Evolutionary conservation across 1,284 basidiomycete genomes (phyloP).

Genomic region (Pyrrhoderma lamaoense): DNA sequence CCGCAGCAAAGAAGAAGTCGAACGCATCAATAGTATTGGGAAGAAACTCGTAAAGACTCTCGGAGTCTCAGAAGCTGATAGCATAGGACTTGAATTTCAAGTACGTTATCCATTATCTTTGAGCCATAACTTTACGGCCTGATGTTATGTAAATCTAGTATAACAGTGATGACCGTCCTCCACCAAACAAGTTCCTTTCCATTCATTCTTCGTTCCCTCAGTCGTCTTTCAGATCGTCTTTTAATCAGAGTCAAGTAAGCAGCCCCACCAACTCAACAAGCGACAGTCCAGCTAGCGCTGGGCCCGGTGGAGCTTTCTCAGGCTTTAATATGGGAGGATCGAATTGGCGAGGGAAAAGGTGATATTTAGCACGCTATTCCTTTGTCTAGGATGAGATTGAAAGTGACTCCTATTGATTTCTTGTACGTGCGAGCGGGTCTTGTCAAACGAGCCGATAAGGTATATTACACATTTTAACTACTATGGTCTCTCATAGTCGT

Average conservation of each 20-base stretch:
- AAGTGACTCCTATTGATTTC: too few species aligned
- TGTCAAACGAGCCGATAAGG: too few species aligned
- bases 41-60: conserved; percentile 74
- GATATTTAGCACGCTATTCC: not conserved
- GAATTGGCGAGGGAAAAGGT: conserved; percentile 25
- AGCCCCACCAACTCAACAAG: conserved; percentile 7
- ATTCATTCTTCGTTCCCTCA: conserved; percentile 57
- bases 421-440: too few species aligned
- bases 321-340: conserved; percentile 39
- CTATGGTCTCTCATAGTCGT: too few species aligned
- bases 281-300: conserved; percentile 14
- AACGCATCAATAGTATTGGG: conserved; percentile 77
- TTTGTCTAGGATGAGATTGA: too few species aligned
- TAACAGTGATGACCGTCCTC: conserved; percentile 74
- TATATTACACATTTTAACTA: too few species aligned
- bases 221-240: conserved; percentile 57
- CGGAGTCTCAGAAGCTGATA: conserved; percentile 72
- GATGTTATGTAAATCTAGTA: conserved; percentile 38
- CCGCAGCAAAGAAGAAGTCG: conserved; percentile 74
- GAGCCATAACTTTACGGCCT: conserved; percentile 7
- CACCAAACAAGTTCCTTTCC: conserved; percentile 71
- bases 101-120: conserved; percentile 32
- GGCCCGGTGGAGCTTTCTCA: conserved; percentile 38
- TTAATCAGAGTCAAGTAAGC: conserved; percentile 33
- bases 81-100: conserved; percentile 85